Base-by-base conservation (phyloP, 495 filamentous ascomycete species). In the Hamigera avellanea region DNA sequence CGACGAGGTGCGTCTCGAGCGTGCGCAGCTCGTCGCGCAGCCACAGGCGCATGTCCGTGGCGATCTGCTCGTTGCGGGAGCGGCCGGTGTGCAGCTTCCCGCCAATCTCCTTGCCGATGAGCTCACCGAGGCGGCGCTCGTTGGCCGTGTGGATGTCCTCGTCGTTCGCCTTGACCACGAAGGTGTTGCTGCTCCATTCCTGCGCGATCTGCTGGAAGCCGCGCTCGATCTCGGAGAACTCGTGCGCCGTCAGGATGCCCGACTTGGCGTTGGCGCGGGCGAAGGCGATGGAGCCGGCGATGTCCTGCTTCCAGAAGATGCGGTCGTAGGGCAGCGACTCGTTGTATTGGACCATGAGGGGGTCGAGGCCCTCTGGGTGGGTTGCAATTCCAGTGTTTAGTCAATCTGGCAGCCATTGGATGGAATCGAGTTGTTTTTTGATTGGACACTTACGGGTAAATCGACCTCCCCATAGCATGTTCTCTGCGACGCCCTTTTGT, bases 61-160 rank as follows among this genome's bases (percentile, higher is more conserved):
- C 86, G 40, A 96, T 73, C 63, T 96, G 91, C 64, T 96, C 91
- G 52, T 96, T 96, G 31, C 91, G 68, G 49, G 78, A 86, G 15
- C 91, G 77, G 23, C 88, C 88, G 2, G 88, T 95, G 67, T 95
- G 89, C 41, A 95, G 72, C 64, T 95, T 95, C 4, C 89, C 88
- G 2, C 79, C 86, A 21, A 86, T 79, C 2, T 82, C 70, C 52
- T 79, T 87, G 46, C 88, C 88, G 29, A 95, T 84, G 42, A 94
- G 70, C 66, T 96, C 91, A 26, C 81, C 81, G 14, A 96, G 66
- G 27, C 88, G 74, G 36, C 88, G 79, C 70, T 95, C 89, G 50
- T 94, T 95, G 37, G 88, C 87, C 0, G 89, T 95, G 62, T 95
- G 88, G 43, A 93, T 93, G 44, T 81, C 76, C 56, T 69, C 59